Evolutionary conservation across 306 rosid species (phyloP).

Genomic region (Gleditsia sinensis): DNA sequence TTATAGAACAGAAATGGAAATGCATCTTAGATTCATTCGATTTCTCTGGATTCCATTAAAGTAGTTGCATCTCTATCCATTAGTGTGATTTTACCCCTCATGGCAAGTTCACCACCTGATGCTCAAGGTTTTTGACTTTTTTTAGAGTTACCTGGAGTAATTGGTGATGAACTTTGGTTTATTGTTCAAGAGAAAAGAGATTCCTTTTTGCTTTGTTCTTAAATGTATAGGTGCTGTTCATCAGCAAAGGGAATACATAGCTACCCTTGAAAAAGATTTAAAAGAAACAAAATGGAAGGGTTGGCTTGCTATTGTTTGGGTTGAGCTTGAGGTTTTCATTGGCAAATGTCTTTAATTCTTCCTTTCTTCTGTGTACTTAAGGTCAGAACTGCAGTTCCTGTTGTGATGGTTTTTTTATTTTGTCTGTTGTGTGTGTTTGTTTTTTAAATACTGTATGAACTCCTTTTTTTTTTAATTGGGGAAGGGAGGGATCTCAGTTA

Average conservation of each 20-base stretch:
- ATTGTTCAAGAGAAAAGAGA: not conserved
- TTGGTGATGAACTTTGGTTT: not conserved
- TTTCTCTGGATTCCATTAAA: slow-evolving; percentile 9
- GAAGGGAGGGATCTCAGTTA: slow-evolving; percentile 33
- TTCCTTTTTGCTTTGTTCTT: slow-evolving; percentile 3
- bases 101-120: slow-evolving; percentile 9
- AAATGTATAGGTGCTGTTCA: not conserved
- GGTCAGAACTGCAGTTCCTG: no score
- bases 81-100: slow-evolving; percentile 8
- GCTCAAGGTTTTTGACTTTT: no score
- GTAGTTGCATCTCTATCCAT: not conserved
- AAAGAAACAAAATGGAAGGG: not conserved
- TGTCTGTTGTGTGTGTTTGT: not conserved
- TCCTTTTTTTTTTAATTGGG: slow-evolving; percentile 24
- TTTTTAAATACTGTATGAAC: not conserved
- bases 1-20: not conserved
- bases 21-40: slow-evolving; percentile 5
- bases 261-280: not conserved
- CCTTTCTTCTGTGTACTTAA: no score
- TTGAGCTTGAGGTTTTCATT: not conserved
- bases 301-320: slow-evolving; percentile 5
- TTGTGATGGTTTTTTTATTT: no score
- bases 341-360: not conserved
- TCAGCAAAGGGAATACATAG: not conserved
- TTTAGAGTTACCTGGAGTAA: not conserved